Conservation (phyloP, 2,329 filamentous ascomycete genomes). For the Colletotrichum agaves region DNA sequence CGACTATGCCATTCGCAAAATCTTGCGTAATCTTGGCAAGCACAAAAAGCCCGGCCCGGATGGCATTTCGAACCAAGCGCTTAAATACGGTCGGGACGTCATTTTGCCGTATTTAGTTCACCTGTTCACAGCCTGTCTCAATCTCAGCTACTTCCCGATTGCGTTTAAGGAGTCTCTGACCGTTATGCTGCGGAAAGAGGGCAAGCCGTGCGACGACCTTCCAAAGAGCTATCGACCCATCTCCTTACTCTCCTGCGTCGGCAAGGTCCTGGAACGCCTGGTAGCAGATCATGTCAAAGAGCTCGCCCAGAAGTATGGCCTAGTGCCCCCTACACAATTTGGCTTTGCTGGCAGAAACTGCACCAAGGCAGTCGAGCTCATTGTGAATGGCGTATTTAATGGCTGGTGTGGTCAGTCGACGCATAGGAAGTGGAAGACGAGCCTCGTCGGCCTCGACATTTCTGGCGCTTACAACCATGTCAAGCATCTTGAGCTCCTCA, state of each 20-base stretch:
- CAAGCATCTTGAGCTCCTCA: neutral
- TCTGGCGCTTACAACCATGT: conserved; percentile 17
- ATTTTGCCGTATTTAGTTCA: neutral
- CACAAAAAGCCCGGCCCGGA: neutral
- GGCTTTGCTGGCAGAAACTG: neutral
- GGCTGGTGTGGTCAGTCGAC: neutral
- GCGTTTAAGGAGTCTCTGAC: neutral
- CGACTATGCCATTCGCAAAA: neutral
- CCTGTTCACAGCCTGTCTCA: neutral
- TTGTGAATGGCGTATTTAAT: neutral
- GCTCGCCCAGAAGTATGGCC: neutral
- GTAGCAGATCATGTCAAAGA: neutral
- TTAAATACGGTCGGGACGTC: neutral
- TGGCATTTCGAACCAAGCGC: neutral
- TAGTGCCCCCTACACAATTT: neutral
- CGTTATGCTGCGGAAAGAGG: neutral
- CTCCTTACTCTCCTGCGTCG: neutral
- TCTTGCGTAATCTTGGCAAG: neutral
- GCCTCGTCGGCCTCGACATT: neutral
- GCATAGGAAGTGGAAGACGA: neutral
- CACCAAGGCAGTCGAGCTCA: neutral
- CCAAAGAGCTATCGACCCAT: conserved; percentile 8
- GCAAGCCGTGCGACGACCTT: neutral
- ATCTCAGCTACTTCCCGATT: neutral
- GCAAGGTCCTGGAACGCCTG: conserved; percentile 10